These are phyloP conservation scores for Podosphaera xanthii DNA, from an alignment of 2,329 filamentous ascomycete genomes.

Conservation along the genomic window DNA sequence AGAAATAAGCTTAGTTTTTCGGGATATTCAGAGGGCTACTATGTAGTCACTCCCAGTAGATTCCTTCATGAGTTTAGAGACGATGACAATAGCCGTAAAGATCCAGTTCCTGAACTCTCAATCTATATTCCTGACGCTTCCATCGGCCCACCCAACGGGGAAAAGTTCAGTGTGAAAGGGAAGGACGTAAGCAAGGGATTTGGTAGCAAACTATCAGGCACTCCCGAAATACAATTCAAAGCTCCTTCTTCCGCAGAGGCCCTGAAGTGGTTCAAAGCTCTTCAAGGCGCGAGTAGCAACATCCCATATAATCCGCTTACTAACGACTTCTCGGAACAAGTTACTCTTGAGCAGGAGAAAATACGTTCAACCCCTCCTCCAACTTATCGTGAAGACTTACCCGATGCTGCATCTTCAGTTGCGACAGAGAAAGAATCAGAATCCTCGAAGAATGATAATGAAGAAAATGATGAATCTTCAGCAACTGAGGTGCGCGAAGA, in stretches of 20 bases:
- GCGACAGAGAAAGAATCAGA: constrained; percentile 5
- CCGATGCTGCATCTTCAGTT: not conserved
- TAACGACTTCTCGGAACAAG: constrained; percentile 6
- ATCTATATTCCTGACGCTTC: constrained; percentile 82
- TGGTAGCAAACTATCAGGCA: constrained; percentile 58
- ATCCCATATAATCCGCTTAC: constrained; percentile 3
- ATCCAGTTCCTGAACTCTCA: constrained; percentile 66
- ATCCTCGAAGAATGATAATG: constrained; percentile 10
- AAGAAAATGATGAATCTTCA: constrained; percentile 10
- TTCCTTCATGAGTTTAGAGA: constrained; percentile 95
- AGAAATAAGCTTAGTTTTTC: constrained; percentile 57
- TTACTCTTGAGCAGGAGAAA: constrained; percentile 9
- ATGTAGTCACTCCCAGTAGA: constrained; percentile 69
- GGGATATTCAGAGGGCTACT: constrained; percentile 63
- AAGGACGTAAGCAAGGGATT: constrained; percentile 72
- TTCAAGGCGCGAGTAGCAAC: constrained; percentile 19
- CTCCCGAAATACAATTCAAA: constrained; percentile 67
- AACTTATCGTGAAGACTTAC: constrained; percentile 4
- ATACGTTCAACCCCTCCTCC: constrained; percentile 6
- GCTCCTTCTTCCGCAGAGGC: constrained; percentile 63
- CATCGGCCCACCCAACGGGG: constrained; percentile 46
- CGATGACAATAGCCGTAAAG: constrained; percentile 46
- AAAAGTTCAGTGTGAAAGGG: constrained; percentile 87
- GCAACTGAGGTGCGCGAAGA: not conserved
- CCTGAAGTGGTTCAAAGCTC: constrained; percentile 61